Evolutionary conservation across 257 asterid genomes (phyloP).

Genomic region (Craterostigma plantagineum): DNA sequence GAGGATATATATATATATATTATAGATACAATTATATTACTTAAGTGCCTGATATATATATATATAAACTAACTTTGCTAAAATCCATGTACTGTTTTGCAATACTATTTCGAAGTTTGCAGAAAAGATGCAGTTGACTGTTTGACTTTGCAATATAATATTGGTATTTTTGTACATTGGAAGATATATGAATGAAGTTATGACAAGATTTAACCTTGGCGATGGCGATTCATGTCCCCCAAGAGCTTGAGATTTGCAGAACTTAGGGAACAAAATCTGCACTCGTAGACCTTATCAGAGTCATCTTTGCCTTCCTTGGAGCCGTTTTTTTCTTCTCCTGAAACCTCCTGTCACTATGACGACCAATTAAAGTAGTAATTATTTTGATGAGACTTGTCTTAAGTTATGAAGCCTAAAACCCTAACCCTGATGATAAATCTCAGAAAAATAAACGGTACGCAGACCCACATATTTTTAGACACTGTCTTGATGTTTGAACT

Average conservation of each 20-base stretch:
- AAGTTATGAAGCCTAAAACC: slow-evolving; percentile 7
- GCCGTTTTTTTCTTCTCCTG: slow-evolving; percentile 87
- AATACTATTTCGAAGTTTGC: too few species aligned
- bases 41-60: too few species aligned
- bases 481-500: neutral
- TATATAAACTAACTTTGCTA: too few species aligned
- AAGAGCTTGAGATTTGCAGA: slow-evolving; percentile 98
- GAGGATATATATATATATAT: too few species aligned
- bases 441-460: neutral
- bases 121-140: neutral
- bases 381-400: slow-evolving; percentile 33
- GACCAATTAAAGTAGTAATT: slow-evolving; percentile 35
- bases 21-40: too few species aligned
- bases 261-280: slow-evolving; percentile 99
- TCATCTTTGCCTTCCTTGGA: slow-evolving; percentile 36
- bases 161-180: slow-evolving; percentile 7
- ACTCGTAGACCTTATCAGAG: slow-evolving; percentile 50
- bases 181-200: slow-evolving; percentile 3
- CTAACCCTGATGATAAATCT: slow-evolving; percentile 1
- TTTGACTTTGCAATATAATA: too few species aligned
- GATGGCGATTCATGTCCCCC: slow-evolving; percentile 99
- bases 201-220: slow-evolving; percentile 48
- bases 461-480: neutral
- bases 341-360: slow-evolving; percentile 16
- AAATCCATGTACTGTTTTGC: too few species aligned